These are phyloP conservation scores for Chlorociboria aeruginascens DNA, from an alignment of 495 filamentous ascomycete genomes.

Conservation along the genomic window DNA sequence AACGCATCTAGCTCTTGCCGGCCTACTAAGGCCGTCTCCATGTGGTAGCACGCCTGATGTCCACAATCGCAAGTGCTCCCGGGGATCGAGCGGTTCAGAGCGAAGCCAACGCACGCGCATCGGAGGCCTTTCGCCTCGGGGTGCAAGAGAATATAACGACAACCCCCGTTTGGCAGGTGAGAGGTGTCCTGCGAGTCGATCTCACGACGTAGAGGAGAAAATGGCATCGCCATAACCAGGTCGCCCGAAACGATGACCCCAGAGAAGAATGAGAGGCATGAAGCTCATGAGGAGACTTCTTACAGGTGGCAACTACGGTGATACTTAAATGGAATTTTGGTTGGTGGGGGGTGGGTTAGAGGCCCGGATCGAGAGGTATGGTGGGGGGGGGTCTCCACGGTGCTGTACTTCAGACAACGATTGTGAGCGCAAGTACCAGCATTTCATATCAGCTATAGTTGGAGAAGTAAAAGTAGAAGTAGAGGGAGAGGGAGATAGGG, in stretches of 20 bases:
- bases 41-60: slow-evolving; percentile 42
- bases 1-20: slow-evolving; percentile 32
- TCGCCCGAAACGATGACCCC: slow-evolving; percentile 15
- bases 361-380: too few species aligned
- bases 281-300: neutral
- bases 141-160: slow-evolving; percentile 41
- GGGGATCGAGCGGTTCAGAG: slow-evolving; percentile 35
- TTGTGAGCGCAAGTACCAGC: too few species aligned
- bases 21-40: slow-evolving; percentile 22
- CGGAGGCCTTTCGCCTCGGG: slow-evolving; percentile 41
- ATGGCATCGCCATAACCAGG: slow-evolving; percentile 12
- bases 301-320: too few species aligned
- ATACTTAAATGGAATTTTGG: too few species aligned
- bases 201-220: slow-evolving; percentile 19
- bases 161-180: slow-evolving; percentile 39
- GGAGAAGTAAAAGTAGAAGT: too few species aligned
- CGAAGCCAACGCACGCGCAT: slow-evolving; percentile 42
- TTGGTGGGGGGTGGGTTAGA: too few species aligned
- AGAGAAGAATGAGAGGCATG: slow-evolving; percentile 16
- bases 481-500: too few species aligned
- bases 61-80: slow-evolving; percentile 41
- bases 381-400: too few species aligned
- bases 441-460: too few species aligned
- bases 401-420: too few species aligned
- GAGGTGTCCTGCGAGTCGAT: slow-evolving; percentile 15